These are phyloP conservation scores for Solanum chiquidenum DNA, from an alignment of 257 asterid species.

Conservation along the genomic window DNA sequence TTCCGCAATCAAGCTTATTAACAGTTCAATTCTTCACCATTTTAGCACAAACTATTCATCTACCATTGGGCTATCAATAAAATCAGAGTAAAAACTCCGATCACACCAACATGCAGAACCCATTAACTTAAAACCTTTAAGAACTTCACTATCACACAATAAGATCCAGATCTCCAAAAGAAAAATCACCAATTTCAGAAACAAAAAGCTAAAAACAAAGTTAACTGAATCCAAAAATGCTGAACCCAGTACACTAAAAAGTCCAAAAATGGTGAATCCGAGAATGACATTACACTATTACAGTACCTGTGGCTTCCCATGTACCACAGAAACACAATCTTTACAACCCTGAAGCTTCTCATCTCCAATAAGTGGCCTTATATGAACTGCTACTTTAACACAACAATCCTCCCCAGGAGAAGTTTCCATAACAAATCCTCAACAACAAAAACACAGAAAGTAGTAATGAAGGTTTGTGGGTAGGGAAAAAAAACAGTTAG, in stretches of 20 bases:
- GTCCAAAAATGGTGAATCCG: slow-evolving; percentile 6
- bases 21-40: not conserved
- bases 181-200: slow-evolving; percentile 2
- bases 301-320: slow-evolving; percentile 90
- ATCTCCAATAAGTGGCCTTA: slow-evolving; percentile 92
- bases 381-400: slow-evolving; percentile 95
- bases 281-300: slow-evolving; percentile 35
- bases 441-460: not conserved
- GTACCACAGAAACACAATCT: slow-evolving; percentile 76
- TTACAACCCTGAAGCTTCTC: slow-evolving; percentile 94
- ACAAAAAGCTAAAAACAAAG: slow-evolving; percentile 14
- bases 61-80: not conserved
- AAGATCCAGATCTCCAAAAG: slow-evolving; percentile 42
- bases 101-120: slow-evolving; percentile 35
- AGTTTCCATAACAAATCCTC: not conserved
- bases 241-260: not conserved
- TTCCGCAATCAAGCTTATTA: not conserved
- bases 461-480: not conserved
- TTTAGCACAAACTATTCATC: not conserved
- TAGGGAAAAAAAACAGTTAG: not conserved
- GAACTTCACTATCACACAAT: slow-evolving; percentile 3
- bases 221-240: not conserved
- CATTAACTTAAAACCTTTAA: slow-evolving; percentile 5
- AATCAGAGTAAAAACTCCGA: slow-evolving; percentile 15
- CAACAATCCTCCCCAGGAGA: slow-evolving; percentile 72